Evolutionary conservation across 2,329 filamentous ascomycete genomes (phyloP), one percentile per base, ranked within the genome.

Genomic region (Fusarium floridanum): DNA sequence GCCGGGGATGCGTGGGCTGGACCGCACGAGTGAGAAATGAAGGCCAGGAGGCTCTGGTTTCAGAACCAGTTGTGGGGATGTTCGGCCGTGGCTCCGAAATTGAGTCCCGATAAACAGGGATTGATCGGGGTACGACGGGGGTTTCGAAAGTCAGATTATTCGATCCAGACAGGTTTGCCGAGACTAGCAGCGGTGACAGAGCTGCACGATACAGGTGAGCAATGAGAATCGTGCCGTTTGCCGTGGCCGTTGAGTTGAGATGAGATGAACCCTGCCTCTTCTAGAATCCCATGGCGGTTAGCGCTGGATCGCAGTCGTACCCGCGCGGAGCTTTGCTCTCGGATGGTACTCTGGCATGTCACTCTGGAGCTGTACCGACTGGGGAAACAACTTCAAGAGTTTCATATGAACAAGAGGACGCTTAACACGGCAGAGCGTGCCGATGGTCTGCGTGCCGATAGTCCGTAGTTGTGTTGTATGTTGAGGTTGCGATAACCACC

Each of bases 61-160:
- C 77, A 78, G 74, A 64, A 72, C 74, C 72, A 72, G 73, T 68
- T 72, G 76, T 77, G 73, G 76, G 66, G 71, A 73, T 66, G 53
- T 61, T 76, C 70, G 72, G 72, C 67, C 50, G 66, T 48, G 41
- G 63, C 61, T 68, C 77, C 76, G 77, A 78, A 66, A 78, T 78
- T 78, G 70, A 65, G 66, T 53, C 69, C 59, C 57, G 66, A 59
- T 36, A n/a, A 27, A 50, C 73, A 75, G 59, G 76, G 74, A 59
- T 39, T 27, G 37, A 61, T 57, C 24, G 64, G 29, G 60, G 60
- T 62, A 48, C 34, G 43, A 55, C 61, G 34, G 45, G 61, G 61
- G 61, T 72, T 36, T 56, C 32, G 64, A 48, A 24, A 36, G 27
- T 53, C 53, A 72, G 64, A 66, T 64, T 76, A 63, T 56, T 63